Evolutionary conservation across 2,329 filamentous ascomycete species (phyloP), one percentile per base, ranked within the genome.

Genomic region (Pyrenophora graminea): DNA sequence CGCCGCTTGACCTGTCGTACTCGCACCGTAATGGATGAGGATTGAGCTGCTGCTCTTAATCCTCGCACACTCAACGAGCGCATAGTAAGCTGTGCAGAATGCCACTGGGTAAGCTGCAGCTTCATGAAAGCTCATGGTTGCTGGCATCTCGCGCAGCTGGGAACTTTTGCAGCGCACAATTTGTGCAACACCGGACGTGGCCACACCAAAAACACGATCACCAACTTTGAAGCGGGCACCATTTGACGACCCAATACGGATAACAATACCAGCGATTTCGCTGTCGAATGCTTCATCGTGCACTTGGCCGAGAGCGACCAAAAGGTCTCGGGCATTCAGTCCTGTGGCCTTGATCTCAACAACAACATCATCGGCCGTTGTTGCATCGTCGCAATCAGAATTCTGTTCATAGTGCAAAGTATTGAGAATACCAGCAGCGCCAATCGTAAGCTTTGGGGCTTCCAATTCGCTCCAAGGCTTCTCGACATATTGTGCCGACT

Each of bases 231-330:
- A 59, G 9, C 27, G 18, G 12, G 39, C 18, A 10, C 6, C 13
- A 17, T 17, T 9, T 7, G 37, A 39, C 12, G 39, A 36, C 3
- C 45, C 44, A 12, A 30, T 45, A 37, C 34, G 37, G 3, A 41
- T n/a, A n/a, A 64, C 52, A 10, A 59, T 30, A 23, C 62, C 62
- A 15, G 60, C 58, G n/a, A 51, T 59, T 8, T 59, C 54, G 12
- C 32, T 56, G 12, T 55, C 61, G 23, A 59, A 49, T 2, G 32
- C 21, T 15, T 58, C 50, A 6, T 54, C 55, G 19, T 53, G 43
- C 3, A 60, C 36, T 34, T 74, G 69, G 4, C 74, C 74, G 8
- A 61, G 47, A 4, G 59, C 48, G 7, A 59, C 41, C 6, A 58
- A 38, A 15, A 59, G 21, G 34, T 69, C 64, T 19, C 56, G 56